phyloP scores from a whole-genome alignment of 1,284 basidiomycete genomes.

The Austroboletus olivaceoglutinosus region DNA sequence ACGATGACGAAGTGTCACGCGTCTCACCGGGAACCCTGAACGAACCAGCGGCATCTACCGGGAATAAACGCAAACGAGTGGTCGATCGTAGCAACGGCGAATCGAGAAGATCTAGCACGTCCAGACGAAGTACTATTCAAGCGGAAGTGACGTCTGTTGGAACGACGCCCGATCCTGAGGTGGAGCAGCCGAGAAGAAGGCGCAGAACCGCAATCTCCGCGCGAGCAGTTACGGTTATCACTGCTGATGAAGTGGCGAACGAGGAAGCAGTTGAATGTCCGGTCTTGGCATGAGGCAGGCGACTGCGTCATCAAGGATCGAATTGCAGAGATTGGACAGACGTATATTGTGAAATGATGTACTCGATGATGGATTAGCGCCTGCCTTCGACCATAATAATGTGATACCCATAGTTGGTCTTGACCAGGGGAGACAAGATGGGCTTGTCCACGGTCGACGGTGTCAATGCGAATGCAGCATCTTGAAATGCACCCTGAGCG shows the following conservation, averaged over 20 bases:
- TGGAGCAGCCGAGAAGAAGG: conserved; percentile 46
- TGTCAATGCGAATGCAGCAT: conserved; percentile 73
- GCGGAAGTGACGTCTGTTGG: conserved; percentile 43
- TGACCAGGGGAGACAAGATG: conserved; percentile 65
- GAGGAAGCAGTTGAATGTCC: conserved; percentile 32
- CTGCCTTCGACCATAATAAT: conserved; percentile 86
- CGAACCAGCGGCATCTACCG: conserved; percentile 27
- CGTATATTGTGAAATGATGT: conserved; percentile 25
- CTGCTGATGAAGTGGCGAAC: conserved; percentile 39
- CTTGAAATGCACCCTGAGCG: conserved; percentile 68
- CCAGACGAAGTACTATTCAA: conserved; percentile 39
- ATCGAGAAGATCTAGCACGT: conserved; percentile 33
- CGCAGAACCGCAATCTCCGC: conserved; percentile 35
- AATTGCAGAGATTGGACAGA: conserved; percentile 10
- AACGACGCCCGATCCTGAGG: conserved; percentile 66
- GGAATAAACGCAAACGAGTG: conserved; percentile 33
- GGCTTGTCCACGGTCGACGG: conserved; percentile 81
- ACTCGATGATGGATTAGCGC: conserved; percentile 42
- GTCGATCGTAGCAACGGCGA: conserved; percentile 31
- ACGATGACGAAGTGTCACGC: conserved; percentile 65
- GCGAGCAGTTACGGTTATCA: conserved; percentile 34
- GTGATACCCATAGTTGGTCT: conserved; percentile 83
- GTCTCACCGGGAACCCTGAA: conserved; percentile 33
- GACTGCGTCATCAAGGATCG: neutral
- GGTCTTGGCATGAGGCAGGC: conserved; percentile 19